A percentile compares a stretch with the other conserved stretches of the same genome.
These are phyloP conservation scores for Pseudonitzschia pungens DNA, from an alignment of 108 stramenopile genomes.

Conservation along the genomic window DNA sequence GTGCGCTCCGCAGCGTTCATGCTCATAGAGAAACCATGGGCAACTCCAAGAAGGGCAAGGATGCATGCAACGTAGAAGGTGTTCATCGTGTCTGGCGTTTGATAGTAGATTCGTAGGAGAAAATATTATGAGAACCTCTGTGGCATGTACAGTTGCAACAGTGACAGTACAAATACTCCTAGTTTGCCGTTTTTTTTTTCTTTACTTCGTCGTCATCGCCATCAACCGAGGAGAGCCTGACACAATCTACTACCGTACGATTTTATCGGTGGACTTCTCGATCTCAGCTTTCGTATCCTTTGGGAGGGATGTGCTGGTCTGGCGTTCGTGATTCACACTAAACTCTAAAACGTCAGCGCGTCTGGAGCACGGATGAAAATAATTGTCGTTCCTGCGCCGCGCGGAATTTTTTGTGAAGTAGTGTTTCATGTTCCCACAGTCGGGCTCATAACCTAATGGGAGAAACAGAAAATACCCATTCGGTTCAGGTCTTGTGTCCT, in stretches of 20 bases:
- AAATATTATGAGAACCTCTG: too few relatives aligned
- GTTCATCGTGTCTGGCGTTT: slow-evolving; percentile 24
- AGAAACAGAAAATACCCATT: not conserved
- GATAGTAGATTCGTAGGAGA: too few relatives aligned
- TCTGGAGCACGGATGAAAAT: not conserved
- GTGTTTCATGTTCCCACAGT: too few relatives aligned
- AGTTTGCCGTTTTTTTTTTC: too few relatives aligned
- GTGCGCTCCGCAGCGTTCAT: slow-evolving; percentile 67
- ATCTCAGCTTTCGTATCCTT: too few relatives aligned
- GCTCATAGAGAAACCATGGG: slow-evolving; percentile 25
- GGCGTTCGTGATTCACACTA: not conserved
- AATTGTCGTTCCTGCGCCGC: too few relatives aligned
- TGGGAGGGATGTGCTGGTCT: slow-evolving; percentile 2
- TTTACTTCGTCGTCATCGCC: not conserved
- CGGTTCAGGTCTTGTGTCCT: not conserved
- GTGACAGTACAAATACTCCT: too few relatives aligned
- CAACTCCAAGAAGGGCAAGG: slow-evolving; percentile 21
- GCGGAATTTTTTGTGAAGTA: not conserved
- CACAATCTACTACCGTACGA: too few relatives aligned
- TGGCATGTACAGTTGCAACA: too few relatives aligned
- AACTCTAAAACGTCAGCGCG: slow-evolving; percentile 4
- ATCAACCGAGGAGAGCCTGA: too few relatives aligned
- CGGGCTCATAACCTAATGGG: slow-evolving; percentile 1
- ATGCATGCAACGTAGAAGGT: slow-evolving; percentile 28
- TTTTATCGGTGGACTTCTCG: too few relatives aligned